These are phyloP conservation scores for Mycena maculata DNA, from an alignment of 768 basidiomycete species.

Conservation along the genomic window DNA sequence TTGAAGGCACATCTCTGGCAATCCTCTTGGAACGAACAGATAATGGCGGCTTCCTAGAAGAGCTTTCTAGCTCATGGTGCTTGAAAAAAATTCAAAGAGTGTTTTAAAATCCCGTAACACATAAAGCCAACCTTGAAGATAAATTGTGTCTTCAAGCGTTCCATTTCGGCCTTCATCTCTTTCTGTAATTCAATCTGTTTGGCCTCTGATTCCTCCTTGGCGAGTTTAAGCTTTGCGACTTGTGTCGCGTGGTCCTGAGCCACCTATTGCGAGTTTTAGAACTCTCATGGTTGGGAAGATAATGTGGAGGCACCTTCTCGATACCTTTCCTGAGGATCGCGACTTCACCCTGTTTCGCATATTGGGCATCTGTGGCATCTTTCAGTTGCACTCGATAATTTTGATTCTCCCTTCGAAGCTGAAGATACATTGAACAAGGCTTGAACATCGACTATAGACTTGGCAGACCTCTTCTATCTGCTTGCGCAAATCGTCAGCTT, in stretches of 20 bases:
- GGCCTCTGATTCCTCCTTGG: constrained; percentile 71
- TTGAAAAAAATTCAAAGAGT: constrained; percentile 40
- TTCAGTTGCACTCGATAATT: constrained; percentile 58
- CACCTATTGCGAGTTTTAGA: constrained; percentile 51
- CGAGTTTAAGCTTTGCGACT: constrained; percentile 64
- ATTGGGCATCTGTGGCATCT: constrained; percentile 61
- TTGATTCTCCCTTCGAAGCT: constrained; percentile 66
- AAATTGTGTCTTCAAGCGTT: constrained; percentile 75
- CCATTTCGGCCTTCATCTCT: constrained; percentile 74
- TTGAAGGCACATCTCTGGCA: constrained; percentile 50
- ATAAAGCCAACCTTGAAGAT: constrained; percentile 68
- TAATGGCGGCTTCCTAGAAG: constrained; percentile 60
- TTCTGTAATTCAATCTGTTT: constrained; percentile 67
- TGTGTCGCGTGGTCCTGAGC: constrained; percentile 69
- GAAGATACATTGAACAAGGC: constrained; percentile 33
- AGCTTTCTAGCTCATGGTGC: constrained; percentile 77
- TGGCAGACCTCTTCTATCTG: constrained; percentile 62
- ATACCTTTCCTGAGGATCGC: constrained; percentile 72
- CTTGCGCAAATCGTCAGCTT: constrained; percentile 36
- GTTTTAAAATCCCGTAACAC: constrained; percentile 11
- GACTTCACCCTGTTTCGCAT: constrained; percentile 78
- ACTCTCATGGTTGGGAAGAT: not conserved
- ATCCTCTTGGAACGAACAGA: constrained; percentile 58
- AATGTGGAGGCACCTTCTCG: constrained; percentile 62
- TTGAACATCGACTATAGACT: constrained; percentile 20